Percentiles rank a stretch among this genome's conserved stretches.
Evolutionary conservation across 371 early-diverging fungal species (phyloP).

Genomic region (Mortierella sp.): DNA sequence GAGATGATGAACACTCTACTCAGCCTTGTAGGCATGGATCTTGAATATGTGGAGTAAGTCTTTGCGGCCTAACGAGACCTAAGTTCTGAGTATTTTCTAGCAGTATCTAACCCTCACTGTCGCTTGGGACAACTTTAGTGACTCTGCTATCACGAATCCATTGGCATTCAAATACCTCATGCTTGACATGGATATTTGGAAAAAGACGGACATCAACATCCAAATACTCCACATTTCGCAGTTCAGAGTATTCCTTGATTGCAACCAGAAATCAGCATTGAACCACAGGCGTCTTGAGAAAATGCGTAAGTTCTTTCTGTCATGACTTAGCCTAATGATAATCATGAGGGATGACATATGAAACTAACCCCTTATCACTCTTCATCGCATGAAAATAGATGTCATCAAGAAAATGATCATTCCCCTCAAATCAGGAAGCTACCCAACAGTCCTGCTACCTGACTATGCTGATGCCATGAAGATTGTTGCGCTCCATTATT

Average conservation of each 20-base stretch:
- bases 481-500: conserved; percentile 65
- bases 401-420: conserved; percentile 72
- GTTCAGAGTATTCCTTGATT: conserved; percentile 70
- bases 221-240: conserved; percentile 73
- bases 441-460: conserved; percentile 64
- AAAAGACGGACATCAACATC: conserved; percentile 64
- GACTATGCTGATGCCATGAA: conserved; percentile 67
- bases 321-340: neutral
- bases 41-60: conserved; percentile 63
- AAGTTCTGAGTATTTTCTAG: neutral
- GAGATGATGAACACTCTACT: conserved; percentile 71
- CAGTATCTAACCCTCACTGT: neutral
- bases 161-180: conserved; percentile 73
- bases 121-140: conserved; percentile 43
- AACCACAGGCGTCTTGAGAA: conserved; percentile 71
- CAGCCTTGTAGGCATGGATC: conserved; percentile 72
- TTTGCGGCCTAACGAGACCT: neutral
- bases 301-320: conserved; percentile 61
- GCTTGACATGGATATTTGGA: conserved; percentile 81
- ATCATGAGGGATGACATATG: conserved; percentile 1
- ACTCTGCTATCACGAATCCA: conserved; percentile 73
- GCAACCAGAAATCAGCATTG: conserved; percentile 64
- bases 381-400: conserved; percentile 44
- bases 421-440: conserved; percentile 70
- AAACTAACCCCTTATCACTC: neutral